Percentiles rank a stretch among this genome's conserved stretches.
phyloP scores from a whole-genome alignment of 2,329 filamentous ascomycete genomes.

The Fusarium foetens region DNA sequence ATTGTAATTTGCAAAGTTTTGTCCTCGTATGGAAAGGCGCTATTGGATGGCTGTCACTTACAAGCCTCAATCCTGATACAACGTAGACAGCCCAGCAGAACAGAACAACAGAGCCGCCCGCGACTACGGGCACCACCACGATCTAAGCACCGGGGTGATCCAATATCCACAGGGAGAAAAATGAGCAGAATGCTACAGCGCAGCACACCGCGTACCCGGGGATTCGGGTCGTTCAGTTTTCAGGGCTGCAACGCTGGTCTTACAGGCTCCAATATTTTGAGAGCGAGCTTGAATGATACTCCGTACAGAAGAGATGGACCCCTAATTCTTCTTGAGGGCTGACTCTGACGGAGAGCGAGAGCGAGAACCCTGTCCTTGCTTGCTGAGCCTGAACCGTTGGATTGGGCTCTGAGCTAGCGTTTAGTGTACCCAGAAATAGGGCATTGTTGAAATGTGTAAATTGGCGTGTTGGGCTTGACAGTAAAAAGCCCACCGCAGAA shows the following conservation, averaged over 20 bases:
- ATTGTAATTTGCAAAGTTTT: slow-evolving; percentile 14
- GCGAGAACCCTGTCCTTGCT: slow-evolving; percentile 34
- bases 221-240: slow-evolving; percentile 31
- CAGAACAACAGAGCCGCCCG: slow-evolving; percentile 23
- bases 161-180: slow-evolving; percentile 5
- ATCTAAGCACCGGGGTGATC: slow-evolving; percentile 22
- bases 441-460: slow-evolving; percentile 3
- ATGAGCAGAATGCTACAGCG: slow-evolving; percentile 9
- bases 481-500: background rate
- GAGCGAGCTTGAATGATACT: background rate
- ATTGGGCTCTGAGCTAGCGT: slow-evolving; percentile 33
- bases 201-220: slow-evolving; percentile 32
- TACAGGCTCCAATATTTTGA: slow-evolving; percentile 17
- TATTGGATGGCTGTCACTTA: slow-evolving; percentile 34
- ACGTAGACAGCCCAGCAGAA: background rate
- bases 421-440: slow-evolving; percentile 22
- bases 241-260: slow-evolving; percentile 27
- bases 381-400: slow-evolving; percentile 41
- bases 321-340: slow-evolving; percentile 13
- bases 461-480: background rate
- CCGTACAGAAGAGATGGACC: slow-evolving; percentile 16
- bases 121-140: slow-evolving; percentile 6
- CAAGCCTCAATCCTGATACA: slow-evolving; percentile 27
- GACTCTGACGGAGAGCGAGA: slow-evolving; percentile 20
- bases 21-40: slow-evolving; percentile 11